Evolutionary conservation across 2,329 filamentous ascomycete genomes (phyloP), one percentile per base, ranked within the genome.

Genomic region (Aspergillus clavatus): DNA sequence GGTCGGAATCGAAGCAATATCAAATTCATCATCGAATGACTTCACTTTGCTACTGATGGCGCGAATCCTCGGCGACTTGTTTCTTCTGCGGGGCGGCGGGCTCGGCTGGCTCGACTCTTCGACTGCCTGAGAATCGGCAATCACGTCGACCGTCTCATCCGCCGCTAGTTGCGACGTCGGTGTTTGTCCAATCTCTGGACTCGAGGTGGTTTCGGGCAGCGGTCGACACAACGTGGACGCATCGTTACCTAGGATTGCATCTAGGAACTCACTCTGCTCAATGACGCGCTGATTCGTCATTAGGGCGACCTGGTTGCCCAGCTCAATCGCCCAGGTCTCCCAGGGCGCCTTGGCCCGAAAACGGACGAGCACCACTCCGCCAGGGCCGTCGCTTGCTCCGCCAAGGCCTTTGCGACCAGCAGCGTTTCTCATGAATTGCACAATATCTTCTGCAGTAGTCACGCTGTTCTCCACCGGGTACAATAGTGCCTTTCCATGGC

Each of bases 181-280:
- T 7, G 44, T 46, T 8, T 28, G 26, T 4, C 22, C 46, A 21
- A 44, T 31, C 7, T 46, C 37, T 33, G 59, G 46, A 50, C 67
- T 40, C 54, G 61, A 47, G 28, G 74, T 74, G 31, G 79, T 69
- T 52, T 69, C 66, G 10, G 69, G 66, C 5, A 94, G 76, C 5
- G 83, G 78, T 28, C 82, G 79, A 46, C 87, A 82, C 16, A 97
- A 73, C 35, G 79, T 77, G 47, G 78, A 81, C 5, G 88, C 81
- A 68, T 97, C 84, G 40, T 85, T 86, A n/a, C 75, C 82, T 22
- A 97, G 70, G 37, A 98, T 93, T 1, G 87, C 87, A 64, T 95
- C 89, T 2, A 98, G 75, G 51, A 98, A 95, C 57, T 96, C 90
- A 46, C 86, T 89, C 60, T 96, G 89, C 55, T 91, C 83, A 42